Evolutionary conservation across 805 yeast species (phyloP).

Genomic region (Tetrapisispora phaffii): DNA sequence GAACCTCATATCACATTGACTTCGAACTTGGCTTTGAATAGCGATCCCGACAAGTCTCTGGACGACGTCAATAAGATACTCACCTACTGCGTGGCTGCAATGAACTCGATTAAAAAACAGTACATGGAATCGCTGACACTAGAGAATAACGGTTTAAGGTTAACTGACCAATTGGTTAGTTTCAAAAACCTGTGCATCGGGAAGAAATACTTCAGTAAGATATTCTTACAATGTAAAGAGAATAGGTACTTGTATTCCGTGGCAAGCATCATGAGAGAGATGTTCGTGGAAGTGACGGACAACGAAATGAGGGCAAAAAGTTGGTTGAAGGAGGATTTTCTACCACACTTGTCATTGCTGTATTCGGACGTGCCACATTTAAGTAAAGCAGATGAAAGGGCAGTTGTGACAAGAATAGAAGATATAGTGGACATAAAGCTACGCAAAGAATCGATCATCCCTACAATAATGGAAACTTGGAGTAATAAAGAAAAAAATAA

Average conservation of each 20-base stretch:
- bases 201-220: slow-evolving; percentile 23
- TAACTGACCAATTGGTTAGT: slow-evolving; percentile 11
- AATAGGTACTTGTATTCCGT: slow-evolving; percentile 29
- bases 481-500: slow-evolving; percentile 8
- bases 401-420: slow-evolving; percentile 53
- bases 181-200: slow-evolving; percentile 21
- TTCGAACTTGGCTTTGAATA: slow-evolving; percentile 42
- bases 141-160: not conserved
- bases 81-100: slow-evolving; percentile 46
- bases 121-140: slow-evolving; percentile 9
- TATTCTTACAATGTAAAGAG: slow-evolving; percentile 19
- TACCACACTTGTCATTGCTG: slow-evolving; percentile 65
- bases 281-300: slow-evolving; percentile 34
- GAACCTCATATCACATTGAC: slow-evolving; percentile 75
- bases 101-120: slow-evolving; percentile 29
- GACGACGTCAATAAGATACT: slow-evolving; percentile 52
- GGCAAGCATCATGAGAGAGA: slow-evolving; percentile 43
- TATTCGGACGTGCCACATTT: slow-evolving; percentile 59
- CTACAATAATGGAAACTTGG: not conserved
- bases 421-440: slow-evolving; percentile 46
- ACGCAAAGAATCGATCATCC: slow-evolving; percentile 6
- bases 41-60: slow-evolving; percentile 17
- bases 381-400: slow-evolving; percentile 53
- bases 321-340: slow-evolving; percentile 50
- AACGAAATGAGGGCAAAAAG: slow-evolving; percentile 36